Base-by-base conservation (phyloP, 169 alveolate genomes). In the Plasmodium reichenowi region DNA sequence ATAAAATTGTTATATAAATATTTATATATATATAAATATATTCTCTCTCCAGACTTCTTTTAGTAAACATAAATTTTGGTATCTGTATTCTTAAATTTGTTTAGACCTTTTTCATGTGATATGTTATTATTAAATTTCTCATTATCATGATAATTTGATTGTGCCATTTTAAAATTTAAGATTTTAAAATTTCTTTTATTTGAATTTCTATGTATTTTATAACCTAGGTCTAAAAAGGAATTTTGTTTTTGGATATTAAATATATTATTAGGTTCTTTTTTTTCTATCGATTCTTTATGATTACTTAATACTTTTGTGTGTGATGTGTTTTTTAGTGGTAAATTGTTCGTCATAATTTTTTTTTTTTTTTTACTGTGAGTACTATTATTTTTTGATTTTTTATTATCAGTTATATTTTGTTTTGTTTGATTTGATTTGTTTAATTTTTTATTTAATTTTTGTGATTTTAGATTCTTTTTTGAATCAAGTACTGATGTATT, bases 151-250 rank as follows among this genome's bases (percentile, higher is more conserved):
- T 71, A 38, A 54, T 32, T 15, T 10, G 15, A 13, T 26, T 38
- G 15, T 17, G 10, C 22, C 22, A 71, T 47, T 26, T 26, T 71
- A 48, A 45, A 58, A 54, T 58, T 71, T 6, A 29, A 71, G 38
- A 71, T 47, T 54, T 71, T 71, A 54, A 32, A 26, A 71, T 13
- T 71, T 71, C 50, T 20, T 26, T 71, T 71, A 24, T 26, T 13
- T 48, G 56, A n/a, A 22, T 3, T 47, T 29, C 24, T 32, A 71
- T 26, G 59, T 32, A 71, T 71, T 20, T 32, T 71, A 32, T 71
- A 71, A 17, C 80, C 80, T 29, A 71, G 15, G 43, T 71, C 32
- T 52, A 71, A 32, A 71, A 71, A 71, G 38, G 22, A 17, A 17
- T 66, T 66, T 66, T 66, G 32, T 26, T 10, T 54, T 66, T 45